Conservation (phyloP, 495 filamentous ascomycete genomes). For the Gamarada debralockiae region DNA sequence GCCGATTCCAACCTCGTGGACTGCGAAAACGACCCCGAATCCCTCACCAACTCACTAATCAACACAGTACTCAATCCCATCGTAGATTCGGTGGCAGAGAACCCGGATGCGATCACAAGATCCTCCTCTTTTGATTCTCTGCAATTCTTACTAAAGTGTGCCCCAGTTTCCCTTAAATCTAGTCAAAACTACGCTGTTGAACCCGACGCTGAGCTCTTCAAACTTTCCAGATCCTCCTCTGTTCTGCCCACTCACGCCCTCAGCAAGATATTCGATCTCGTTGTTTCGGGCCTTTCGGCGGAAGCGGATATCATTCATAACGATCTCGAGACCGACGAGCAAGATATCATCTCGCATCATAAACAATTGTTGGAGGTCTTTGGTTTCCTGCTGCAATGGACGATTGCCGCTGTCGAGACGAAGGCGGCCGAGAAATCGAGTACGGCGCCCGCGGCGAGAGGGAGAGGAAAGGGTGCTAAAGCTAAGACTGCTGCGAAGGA, state of each 20-base stretch:
- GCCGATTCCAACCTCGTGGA: conserved; percentile 81
- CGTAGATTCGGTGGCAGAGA: conserved; percentile 87
- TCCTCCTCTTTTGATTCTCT: conserved; percentile 83
- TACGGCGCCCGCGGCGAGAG: conserved; percentile 61
- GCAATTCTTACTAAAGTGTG: conserved; percentile 96
- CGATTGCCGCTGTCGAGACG: conserved; percentile 84
- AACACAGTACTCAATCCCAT: conserved; percentile 88
- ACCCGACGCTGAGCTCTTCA: conserved; percentile 49
- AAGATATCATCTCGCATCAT: conserved; percentile 79
- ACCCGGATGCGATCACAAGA: conserved; percentile 79
- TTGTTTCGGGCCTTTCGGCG: conserved; percentile 89
- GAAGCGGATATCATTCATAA: conserved; percentile 82
- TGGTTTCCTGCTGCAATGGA: conserved; percentile 93
- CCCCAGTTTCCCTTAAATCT: conserved; percentile 54
- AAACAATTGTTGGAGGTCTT: conserved; percentile 92
- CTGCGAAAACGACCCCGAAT: conserved; percentile 87
- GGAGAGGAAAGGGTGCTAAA: conserved; percentile 73
- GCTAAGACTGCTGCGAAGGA: conserved; percentile 65
- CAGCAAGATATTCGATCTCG: conserved; percentile 89
- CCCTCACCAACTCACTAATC: conserved; percentile 70
- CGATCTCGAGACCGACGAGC: conserved; percentile 87
- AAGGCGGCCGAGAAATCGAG: conserved; percentile 89
- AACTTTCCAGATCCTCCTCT: conserved; percentile 72
- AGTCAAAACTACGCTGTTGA: conserved; percentile 30
- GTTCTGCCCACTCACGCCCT: conserved; percentile 74